Evolutionary conservation across 2,329 filamentous ascomycete species (phyloP), one percentile per base, ranked within the genome.

Genomic region (Alternaria sp.): DNA sequence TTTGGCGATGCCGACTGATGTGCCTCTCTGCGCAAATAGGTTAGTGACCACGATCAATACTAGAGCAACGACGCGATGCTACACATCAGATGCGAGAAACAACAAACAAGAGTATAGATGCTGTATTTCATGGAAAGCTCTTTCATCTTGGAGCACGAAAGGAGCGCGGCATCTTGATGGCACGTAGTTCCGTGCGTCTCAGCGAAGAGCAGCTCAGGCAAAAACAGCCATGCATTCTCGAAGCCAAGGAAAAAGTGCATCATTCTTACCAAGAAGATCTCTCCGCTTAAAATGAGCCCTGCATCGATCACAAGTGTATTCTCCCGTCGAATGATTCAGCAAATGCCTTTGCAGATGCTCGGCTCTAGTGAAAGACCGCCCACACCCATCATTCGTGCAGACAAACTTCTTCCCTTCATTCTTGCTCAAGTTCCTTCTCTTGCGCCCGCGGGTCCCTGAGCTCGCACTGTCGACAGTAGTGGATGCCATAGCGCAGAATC

Each of bases 341-440:
- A 97, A 92, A 82, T 98, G 95, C 51, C 95, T 90, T 81, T 97
- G 97, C 83, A 98, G 84, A 84, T 98, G 95, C 81, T 98, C 95
- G 8, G 95, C 95, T 77, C 95, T 88, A 10, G 94, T 97, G 78
- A 98, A 98, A 75, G 91, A 95, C 83, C 97, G 97, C 44, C 92
- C 94, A 76, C 95, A 99, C 18, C 91, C 93, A 64, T 92, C 89
- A 61, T 92, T 88, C 6, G 90, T 89, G 78, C 95, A 99, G 71
- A 77, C 66, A 61, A 80, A 84, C 84, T 84, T 87, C 81, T 92
- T 94, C 74, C 66, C 66, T 3, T 69, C 73, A 41, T 61, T 69
- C 51, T 73, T 75, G 23, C 59, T 64, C 26, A 58, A 53, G 73
- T 72, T 68, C 60, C 66, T 93, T 71, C 91, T 87, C 80, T 90